Percentiles rank a stretch among this genome's conserved stretches.
Evolutionary conservation across 192 early-diverging fungal species (phyloP).

Genomic region (Phlyctochytrium arcticum): DNA sequence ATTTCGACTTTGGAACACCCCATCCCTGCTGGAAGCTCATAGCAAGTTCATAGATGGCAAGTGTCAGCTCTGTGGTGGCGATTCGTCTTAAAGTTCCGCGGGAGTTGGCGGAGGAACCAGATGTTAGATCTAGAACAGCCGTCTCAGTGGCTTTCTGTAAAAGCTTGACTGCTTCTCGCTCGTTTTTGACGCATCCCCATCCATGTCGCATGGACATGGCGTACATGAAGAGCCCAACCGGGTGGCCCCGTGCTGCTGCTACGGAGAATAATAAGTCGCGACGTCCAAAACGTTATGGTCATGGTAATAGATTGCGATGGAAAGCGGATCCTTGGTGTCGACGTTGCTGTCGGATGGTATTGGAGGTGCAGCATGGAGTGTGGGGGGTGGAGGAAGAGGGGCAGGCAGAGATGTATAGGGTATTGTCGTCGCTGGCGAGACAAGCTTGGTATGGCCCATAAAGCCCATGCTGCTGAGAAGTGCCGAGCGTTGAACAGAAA

Average conservation of each 20-base stretch:
- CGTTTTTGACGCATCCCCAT: conserved; percentile 41
- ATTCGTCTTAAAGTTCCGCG: neutral
- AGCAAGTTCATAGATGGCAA: conserved; percentile 43
- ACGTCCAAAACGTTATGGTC: conserved; percentile 39
- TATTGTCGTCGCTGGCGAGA: neutral
- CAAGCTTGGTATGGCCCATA: neutral
- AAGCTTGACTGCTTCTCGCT: conserved; percentile 28
- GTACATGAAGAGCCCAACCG: conserved; percentile 48
- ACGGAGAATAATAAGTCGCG: conserved; percentile 47
- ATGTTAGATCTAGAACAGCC: conserved; percentile 23
- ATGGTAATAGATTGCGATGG: conserved; percentile 47
- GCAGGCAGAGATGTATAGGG: neutral
- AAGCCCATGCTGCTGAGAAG: too few species aligned
- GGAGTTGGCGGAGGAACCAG: neutral
- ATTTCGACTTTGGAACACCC: conserved; percentile 43
- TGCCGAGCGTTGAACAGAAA: too few species aligned
- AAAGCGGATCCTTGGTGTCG: conserved; percentile 34
- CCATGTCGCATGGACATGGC: conserved; percentile 51
- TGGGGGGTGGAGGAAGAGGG: conserved; percentile 11
- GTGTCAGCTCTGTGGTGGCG: conserved; percentile 36
- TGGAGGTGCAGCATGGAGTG: conserved; percentile 16
- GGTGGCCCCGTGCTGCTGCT: conserved; percentile 35
- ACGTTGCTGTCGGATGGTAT: conserved; percentile 19
- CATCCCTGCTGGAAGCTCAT: conserved; percentile 49
- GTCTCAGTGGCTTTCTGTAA: conserved; percentile 32